Evolutionary conservation across 176 grass and related monocot genomes (phyloP).

Genomic region (Poa annua): DNA sequence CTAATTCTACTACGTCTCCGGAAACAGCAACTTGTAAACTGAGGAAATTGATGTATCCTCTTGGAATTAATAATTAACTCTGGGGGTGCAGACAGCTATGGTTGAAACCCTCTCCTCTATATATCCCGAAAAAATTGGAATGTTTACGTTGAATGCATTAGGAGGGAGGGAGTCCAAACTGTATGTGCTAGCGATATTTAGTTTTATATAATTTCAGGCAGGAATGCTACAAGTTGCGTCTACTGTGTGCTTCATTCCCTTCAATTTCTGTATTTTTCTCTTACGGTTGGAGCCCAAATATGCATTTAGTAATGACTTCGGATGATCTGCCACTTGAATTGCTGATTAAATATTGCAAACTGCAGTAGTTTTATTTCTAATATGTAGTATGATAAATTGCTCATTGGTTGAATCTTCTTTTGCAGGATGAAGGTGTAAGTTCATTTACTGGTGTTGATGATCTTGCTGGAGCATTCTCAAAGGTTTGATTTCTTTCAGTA

Average conservation of each 20-base stretch:
- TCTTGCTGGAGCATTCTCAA: slow-evolving; percentile 64
- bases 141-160: not conserved
- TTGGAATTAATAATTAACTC: not conserved
- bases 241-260: not conserved
- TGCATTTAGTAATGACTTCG: not conserved
- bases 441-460: slow-evolving; percentile 66
- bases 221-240: not conserved
- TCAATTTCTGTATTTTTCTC: not conserved
- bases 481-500: slow-evolving; percentile 44
- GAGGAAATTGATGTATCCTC: not conserved
- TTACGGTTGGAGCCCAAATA: not conserved
- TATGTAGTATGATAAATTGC: not conserved
- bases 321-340: not conserved
- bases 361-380: not conserved
- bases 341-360: not conserved
- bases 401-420: slow-evolving; percentile 32
- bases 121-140: not conserved
- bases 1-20: not conserved
- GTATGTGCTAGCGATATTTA: not conserved
- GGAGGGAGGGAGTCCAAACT: not conserved
- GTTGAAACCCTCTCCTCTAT: not conserved
- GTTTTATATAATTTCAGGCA: not conserved
- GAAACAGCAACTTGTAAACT: not conserved
- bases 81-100: not conserved
- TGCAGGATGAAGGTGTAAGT: slow-evolving; percentile 50